Percentiles rank a stretch among this genome's conserved stretches.
Evolutionary conservation across 805 yeast genomes (phyloP).

Genomic region (Lachancea cidri): DNA sequence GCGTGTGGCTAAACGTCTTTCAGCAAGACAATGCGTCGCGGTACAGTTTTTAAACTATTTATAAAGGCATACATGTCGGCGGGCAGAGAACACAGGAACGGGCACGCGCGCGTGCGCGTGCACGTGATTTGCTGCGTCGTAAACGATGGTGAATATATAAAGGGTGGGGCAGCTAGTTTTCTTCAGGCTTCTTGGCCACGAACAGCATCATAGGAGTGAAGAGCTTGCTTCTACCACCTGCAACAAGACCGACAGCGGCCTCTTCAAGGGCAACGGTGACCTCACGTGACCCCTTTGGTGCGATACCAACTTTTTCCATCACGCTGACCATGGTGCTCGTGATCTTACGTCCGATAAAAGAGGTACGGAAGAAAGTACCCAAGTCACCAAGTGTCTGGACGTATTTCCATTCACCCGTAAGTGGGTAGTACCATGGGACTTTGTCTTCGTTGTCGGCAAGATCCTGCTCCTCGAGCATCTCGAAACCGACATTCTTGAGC

Average conservation of each 20-base stretch:
- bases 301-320: slow-evolving; percentile 81
- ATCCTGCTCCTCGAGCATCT: slow-evolving; percentile 68
- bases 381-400: slow-evolving; percentile 74
- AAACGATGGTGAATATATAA: slow-evolving; percentile 1
- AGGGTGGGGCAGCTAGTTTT: not conserved
- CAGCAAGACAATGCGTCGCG: no score
- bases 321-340: slow-evolving; percentile 76
- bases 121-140: not conserved
- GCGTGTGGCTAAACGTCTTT: no score
- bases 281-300: slow-evolving; percentile 87
- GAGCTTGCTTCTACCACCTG: slow-evolving; percentile 83
- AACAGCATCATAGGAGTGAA: slow-evolving; percentile 98
- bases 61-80: not conserved
- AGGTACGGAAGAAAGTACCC: slow-evolving; percentile 83
- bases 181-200: slow-evolving; percentile 73
- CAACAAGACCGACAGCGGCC: slow-evolving; percentile 92
- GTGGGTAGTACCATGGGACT: slow-evolving; percentile 97
- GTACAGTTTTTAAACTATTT: no score
- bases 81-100: not conserved
- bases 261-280: slow-evolving; percentile 93
- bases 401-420: slow-evolving; percentile 89
- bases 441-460: slow-evolving; percentile 77
- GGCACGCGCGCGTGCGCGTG: not conserved
- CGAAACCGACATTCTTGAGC: slow-evolving; percentile 80
- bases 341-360: slow-evolving; percentile 75